Evolutionary conservation across 2,329 filamentous ascomycete genomes (phyloP), one percentile per base, ranked within the genome.

Genomic region (Colletotrichum scovillei): DNA sequence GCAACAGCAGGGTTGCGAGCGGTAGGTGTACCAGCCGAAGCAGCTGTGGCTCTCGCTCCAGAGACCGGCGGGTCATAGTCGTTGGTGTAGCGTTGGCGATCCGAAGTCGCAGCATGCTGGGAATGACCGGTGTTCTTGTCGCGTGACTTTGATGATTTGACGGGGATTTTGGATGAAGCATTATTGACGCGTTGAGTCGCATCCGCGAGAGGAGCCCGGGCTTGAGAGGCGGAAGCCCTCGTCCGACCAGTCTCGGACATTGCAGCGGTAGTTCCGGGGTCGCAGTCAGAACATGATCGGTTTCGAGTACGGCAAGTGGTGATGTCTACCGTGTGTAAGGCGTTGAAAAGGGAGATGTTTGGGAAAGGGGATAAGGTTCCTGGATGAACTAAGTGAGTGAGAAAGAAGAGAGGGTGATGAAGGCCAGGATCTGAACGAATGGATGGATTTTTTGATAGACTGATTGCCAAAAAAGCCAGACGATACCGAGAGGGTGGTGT

Each of bases 171-270:
- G 22, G 80, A 78, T 42, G 71, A 70, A 66, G 67, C 46, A 30
- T 85, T 84, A 76, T 88, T 89, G 76, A 86, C 80, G 75, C 87
- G 84, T 74, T 85, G 82, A 30, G 83, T 84, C 26, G 86, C 85
- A 78, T 89, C 87, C 42, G 82, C 82, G 57, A 89, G 80, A 56
- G 87, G 87, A 65, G 81, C 78, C 69, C 84, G 84, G 73, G 74
- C 66, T 35, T 66, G 58, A 24, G 59, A 62, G 8, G 69, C 65
- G 63, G 55, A 65, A 11, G 69, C 65, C 67, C 63, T 68, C 64
- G 42, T 58, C 28, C 69, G 69, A 52, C 55, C 58, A 56, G 66
- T 49, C 64, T 76, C 74, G 55, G 73, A 75, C 74, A 76, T 76
- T 38, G 69, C 69, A 42, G 53, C 35, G 30, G 16, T 26, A 42